Percentiles rank a stretch among this genome's conserved stretches.
Evolutionary conservation across 306 rosid species (phyloP).

Genomic region (Cucurbita moschata): DNA sequence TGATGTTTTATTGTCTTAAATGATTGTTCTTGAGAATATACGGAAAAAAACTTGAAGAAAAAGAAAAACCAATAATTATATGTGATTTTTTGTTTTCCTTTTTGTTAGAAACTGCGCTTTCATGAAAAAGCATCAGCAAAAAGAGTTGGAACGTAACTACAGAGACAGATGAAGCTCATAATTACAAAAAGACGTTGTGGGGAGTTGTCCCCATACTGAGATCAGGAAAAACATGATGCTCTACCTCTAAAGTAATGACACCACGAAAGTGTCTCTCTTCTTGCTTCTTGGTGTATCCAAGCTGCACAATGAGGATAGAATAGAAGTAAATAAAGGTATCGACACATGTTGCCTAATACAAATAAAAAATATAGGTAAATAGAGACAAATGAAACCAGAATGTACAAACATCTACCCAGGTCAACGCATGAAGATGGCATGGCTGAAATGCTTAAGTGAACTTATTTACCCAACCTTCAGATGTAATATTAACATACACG

Average conservation of each 20-base stretch:
- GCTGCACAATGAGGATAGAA: slow-evolving; percentile 35
- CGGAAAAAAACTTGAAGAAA: neutral
- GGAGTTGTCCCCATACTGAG: neutral
- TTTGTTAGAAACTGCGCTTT: neutral
- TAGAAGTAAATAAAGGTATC: neutral
- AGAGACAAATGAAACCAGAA: neutral
- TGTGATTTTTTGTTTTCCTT: neutral
- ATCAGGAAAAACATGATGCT: neutral
- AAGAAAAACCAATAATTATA: neutral
- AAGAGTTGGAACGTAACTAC: neutral
- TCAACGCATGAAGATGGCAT: neutral
- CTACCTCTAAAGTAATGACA: slow-evolving; percentile 77
- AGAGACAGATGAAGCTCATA: neutral
- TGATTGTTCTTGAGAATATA: neutral
- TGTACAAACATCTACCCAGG: neutral
- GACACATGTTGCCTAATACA: neutral
- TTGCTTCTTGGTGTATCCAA: slow-evolving; percentile 91
- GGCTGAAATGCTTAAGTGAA: too few relatives aligned
- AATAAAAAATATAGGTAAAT: neutral
- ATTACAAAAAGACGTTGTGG: neutral
- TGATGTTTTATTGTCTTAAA: neutral
- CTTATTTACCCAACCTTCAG: neutral
- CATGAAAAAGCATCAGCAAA: neutral
- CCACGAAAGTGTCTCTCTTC: slow-evolving; percentile 88
- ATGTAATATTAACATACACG: neutral